These are phyloP conservation scores for Citrullus amarus DNA, from an alignment of 306 rosid species.

Conservation along the genomic window DNA sequence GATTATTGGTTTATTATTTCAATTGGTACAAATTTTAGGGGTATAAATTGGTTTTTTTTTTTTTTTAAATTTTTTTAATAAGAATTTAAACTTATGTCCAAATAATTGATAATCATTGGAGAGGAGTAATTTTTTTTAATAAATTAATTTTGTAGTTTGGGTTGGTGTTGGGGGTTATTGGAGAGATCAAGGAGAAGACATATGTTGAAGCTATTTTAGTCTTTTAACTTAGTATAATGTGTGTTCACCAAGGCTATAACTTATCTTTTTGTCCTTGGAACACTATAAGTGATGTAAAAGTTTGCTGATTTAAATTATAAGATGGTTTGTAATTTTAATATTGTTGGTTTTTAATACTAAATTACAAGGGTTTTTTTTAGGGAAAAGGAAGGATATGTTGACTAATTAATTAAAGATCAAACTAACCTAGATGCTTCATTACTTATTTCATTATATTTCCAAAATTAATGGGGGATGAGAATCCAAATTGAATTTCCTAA, in stretches of 20 bases:
- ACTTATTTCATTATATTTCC: neutral
- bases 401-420: neutral
- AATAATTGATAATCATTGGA: neutral
- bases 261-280: neutral
- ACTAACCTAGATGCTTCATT: neutral
- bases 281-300: neutral
- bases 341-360: neutral
- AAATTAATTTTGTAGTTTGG: neutral
- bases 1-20: too few species aligned
- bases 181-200: neutral
- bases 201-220: neutral
- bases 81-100: neutral
- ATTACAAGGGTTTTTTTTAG: too few species aligned
- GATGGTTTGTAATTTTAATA: neutral
- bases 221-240: neutral
- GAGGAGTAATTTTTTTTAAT: neutral
- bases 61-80: neutral
- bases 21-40: too few species aligned
- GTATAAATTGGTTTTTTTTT: too few species aligned
- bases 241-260: neutral
- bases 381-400: neutral
- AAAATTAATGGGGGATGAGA: neutral
- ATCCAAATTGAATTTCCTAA: neutral
- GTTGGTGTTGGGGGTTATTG: neutral
- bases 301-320: neutral